A percentile compares a stretch with the other conserved stretches of the same genome.
These are phyloP conservation scores for Trichophyton mentagrophytes DNA, from an alignment of 2,329 filamentous ascomycete genomes.

Conservation along the genomic window DNA sequence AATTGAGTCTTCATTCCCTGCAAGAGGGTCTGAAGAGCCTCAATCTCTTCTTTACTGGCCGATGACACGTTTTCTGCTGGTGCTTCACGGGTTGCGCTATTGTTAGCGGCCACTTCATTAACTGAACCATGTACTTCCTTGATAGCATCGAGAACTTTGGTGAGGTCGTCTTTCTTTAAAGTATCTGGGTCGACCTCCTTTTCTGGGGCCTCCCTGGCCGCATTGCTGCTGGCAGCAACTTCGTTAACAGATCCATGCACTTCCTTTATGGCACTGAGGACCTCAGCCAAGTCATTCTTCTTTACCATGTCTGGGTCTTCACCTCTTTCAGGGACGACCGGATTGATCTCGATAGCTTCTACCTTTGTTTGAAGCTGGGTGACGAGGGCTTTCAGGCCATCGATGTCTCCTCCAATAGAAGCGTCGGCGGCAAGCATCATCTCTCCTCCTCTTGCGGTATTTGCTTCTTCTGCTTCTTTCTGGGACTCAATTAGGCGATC, in stretches of 20 bases:
- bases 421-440: constrained; percentile 45
- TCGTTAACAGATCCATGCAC: constrained; percentile 48
- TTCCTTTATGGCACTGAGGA: constrained; percentile 34
- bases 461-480: constrained; percentile 38
- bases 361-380: constrained; percentile 73
- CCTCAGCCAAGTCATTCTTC: constrained; percentile 36
- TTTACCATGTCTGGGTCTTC: constrained; percentile 32
- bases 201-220: constrained; percentile 20
- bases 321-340: constrained; percentile 31
- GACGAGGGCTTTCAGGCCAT: constrained; percentile 73
- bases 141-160: constrained; percentile 34
- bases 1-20: constrained; percentile 79
- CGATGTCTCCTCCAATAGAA: constrained; percentile 56
- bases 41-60: constrained; percentile 68
- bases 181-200: constrained; percentile 24
- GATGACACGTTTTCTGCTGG: constrained; percentile 34
- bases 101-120: constrained; percentile 34
- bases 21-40: constrained; percentile 80
- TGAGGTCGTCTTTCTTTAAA: constrained; percentile 36
- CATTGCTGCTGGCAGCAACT: constrained; percentile 18
- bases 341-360: constrained; percentile 55
- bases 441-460: constrained; percentile 40
- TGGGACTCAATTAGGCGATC: constrained; percentile 55
- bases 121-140: constrained; percentile 47
- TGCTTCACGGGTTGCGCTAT: constrained; percentile 20